Evolutionary conservation across 148 eudicot species (phyloP), one percentile per base, ranked within the genome.

Genomic region (Fagopyrum esculentum): DNA sequence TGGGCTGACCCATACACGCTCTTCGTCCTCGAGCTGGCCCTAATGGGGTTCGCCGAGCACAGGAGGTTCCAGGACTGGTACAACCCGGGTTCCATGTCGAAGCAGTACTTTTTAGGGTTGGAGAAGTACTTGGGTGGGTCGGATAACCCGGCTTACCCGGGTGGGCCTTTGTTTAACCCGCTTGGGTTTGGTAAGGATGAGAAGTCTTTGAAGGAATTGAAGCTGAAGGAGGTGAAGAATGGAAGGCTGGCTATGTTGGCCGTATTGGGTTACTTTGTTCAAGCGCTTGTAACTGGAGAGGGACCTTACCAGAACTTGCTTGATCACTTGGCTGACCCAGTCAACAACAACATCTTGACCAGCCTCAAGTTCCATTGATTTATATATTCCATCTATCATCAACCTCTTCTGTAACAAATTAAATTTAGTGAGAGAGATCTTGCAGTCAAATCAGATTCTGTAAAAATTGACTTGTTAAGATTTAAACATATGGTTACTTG

Each of bases 1-100:
- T 95, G 99, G 99, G 99, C 99, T 2, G 99, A 95, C 85, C 70
- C 82, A 0, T 95, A 61, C 84, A 95, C 99, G 13, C 85, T 95
- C 12, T 95, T 95, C 40, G 98, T 95, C 5, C 73, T 95, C 0
- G 99, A 95, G 74, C 76, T 95, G 93, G 99, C 97, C 16, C 85
- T 95, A 66, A 86, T 95, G 97, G 98, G 99, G 8, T 95, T 95
- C 55, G 99, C 99, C 1, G 99, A 95, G 85, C 99, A 95, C 91
- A 75, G 99, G 76, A 82, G 99, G 61, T 75, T 85, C 64, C 99
- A 95, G 51, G 99, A 92, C 81, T 95, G 99, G 98, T 46, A 45
- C 80, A 95, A 92, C 9, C 99, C 99, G 0, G 98, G 99, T 7
- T 95, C 96, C 54, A 90, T 95, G 99, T 85, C 98, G 6, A 95